Conservation (phyloP, 2,329 filamentous ascomycete genomes). For the Davidsoniella eucalypti region DNA sequence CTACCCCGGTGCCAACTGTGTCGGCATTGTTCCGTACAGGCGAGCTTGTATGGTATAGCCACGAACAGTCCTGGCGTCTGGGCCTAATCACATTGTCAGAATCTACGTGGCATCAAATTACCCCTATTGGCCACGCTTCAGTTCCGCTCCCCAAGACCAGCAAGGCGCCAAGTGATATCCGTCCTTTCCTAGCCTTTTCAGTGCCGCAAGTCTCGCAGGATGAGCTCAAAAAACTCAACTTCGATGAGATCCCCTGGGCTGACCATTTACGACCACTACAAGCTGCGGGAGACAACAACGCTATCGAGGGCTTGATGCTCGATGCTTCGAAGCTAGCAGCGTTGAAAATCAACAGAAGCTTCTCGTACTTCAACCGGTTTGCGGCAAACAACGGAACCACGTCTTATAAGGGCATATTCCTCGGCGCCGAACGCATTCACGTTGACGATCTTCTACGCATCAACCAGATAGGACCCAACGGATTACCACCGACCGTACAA, state of each 20-base stretch:
- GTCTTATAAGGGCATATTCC: constrained; percentile 31
- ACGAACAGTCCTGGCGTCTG: constrained; percentile 30
- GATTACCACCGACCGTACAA: not conserved
- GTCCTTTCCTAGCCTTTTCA: constrained; percentile 35
- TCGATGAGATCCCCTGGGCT: constrained; percentile 29
- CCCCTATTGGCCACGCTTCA: constrained; percentile 25
- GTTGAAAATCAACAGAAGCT: constrained; percentile 31
- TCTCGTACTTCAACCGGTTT: constrained; percentile 29
- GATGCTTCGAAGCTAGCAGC: constrained; percentile 37
- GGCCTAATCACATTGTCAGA: constrained; percentile 25
- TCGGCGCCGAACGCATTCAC: constrained; percentile 33
- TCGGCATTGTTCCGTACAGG: constrained; percentile 29
- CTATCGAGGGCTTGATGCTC: constrained; percentile 27
- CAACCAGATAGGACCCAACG: constrained; percentile 20
- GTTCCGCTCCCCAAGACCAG: constrained; percentile 23
- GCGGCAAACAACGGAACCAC: constrained; percentile 20
- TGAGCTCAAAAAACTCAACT: constrained; percentile 24
- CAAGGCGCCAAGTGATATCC: constrained; percentile 26
- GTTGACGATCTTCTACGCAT: constrained; percentile 33
- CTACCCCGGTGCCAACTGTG: constrained; percentile 12
- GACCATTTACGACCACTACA: constrained; percentile 19
- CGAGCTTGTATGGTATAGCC: constrained; percentile 35
- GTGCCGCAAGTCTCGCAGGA: constrained; percentile 27
- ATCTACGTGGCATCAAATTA: constrained; percentile 21
- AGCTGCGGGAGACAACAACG: constrained; percentile 19